These are phyloP conservation scores for Rhizopogon vulgaris DNA, from an alignment of 768 basidiomycete species.

Conservation along the genomic window DNA sequence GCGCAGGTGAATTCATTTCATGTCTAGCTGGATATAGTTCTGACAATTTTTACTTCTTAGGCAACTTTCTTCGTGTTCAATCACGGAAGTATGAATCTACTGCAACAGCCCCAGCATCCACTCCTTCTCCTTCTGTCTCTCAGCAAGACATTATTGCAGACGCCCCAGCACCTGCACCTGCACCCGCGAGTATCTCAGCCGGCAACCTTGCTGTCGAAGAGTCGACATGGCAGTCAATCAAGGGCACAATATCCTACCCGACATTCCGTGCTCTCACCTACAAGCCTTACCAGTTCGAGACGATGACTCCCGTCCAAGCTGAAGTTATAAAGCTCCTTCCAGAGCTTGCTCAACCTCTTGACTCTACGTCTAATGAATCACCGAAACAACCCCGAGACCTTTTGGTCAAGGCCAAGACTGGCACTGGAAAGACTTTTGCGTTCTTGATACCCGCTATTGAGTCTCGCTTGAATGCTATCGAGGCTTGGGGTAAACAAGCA, in stretches of 20 bases:
- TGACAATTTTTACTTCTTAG: neutral
- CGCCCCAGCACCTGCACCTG: neutral
- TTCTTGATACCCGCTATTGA: conserved; percentile 88
- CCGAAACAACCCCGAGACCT: conserved; percentile 48
- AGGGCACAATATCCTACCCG: conserved; percentile 30
- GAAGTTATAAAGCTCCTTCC: conserved; percentile 76
- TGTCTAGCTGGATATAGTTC: neutral
- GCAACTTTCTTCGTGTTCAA: neutral
- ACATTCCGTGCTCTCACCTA: conserved; percentile 56
- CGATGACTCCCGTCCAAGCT: conserved; percentile 81
- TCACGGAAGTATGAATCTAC: conserved; percentile 2
- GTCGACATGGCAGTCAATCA: conserved; percentile 30
- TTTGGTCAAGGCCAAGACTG: conserved; percentile 82
- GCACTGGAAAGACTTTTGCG: conserved; percentile 84
- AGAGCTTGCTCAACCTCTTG: conserved; percentile 50
- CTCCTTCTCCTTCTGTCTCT: neutral
- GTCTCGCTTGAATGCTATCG: conserved; percentile 57
- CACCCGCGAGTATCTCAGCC: neutral
- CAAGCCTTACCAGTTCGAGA: conserved; percentile 57
- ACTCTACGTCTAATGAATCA: conserved; percentile 16
- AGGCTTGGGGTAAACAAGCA: conserved; percentile 35
- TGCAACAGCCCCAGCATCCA: neutral
- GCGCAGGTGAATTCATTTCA: neutral
- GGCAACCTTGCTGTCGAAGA: neutral
- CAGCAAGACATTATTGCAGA: neutral